Evolutionary conservation across 1,284 basidiomycete species (phyloP).

Genomic region (Lentinula novae-zelandiae): DNA sequence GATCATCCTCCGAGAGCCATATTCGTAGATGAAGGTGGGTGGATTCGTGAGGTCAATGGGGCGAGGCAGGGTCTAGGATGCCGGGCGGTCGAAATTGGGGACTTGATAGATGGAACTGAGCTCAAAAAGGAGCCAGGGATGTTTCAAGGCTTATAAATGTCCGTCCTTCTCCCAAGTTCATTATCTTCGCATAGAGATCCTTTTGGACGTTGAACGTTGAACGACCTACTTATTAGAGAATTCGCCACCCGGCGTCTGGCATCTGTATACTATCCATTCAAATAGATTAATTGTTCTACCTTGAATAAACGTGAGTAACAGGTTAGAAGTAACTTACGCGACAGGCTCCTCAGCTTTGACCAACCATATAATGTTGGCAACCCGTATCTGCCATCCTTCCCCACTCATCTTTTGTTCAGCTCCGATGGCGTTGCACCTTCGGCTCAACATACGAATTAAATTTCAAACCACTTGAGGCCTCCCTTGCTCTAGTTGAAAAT

Average conservation of each 20-base stretch:
- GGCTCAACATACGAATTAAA: no score
- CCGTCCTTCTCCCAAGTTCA: no score
- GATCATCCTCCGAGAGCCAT: neutral
- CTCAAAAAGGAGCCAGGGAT: slow-evolving; percentile 2
- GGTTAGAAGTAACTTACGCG: no score
- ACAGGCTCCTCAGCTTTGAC: no score
- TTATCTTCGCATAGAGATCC: neutral
- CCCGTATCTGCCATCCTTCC: no score
- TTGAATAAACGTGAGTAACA: neutral
- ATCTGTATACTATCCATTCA: neutral
- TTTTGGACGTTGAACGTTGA: neutral
- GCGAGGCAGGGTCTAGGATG: slow-evolving; percentile 3
- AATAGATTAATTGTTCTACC: neutral
- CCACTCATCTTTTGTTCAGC: no score
- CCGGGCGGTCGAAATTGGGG: neutral
- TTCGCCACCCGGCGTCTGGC: neutral
- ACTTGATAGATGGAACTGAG: slow-evolving; percentile 6
- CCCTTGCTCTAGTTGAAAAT: no score
- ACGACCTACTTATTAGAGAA: neutral
- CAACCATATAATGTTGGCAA: no score
- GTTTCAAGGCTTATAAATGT: slow-evolving; percentile 3
- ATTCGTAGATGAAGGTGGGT: slow-evolving; percentile 3
- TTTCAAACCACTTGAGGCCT: no score
- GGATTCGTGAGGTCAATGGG: slow-evolving; percentile 5
- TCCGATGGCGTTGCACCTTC: no score